Evolutionary conservation across 2,329 filamentous ascomycete species (phyloP), one percentile per base, ranked within the genome.

Genomic region (Mycogone perniciosa): DNA sequence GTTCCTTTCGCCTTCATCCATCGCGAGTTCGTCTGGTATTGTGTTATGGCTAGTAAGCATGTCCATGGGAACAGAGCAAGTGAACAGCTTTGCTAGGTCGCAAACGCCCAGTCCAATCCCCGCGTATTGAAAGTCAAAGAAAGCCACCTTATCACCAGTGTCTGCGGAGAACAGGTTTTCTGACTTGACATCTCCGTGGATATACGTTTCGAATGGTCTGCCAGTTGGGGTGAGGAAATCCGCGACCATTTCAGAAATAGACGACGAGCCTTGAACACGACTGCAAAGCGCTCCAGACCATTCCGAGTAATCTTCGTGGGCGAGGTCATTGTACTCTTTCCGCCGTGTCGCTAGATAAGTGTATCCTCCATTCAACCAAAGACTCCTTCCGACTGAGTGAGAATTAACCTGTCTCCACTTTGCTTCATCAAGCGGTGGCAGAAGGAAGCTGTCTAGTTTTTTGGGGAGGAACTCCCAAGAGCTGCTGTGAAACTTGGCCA

Each of bases 81-180:
- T 86, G 53, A 85, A 84, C 1, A 86, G 63, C 60, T 86, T 86
- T 2, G 82, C 82, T 0, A 86, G 67, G 61, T 87, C 84, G 56
- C 82, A 83, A 0, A 81, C 82, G 0, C 84, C 83, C 0, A 86
- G 62, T 0, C 84, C 83, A 0, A 85, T 64, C 0, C 84, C 84
- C 0, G 79, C 75, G 56, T 87, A 87, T 57, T 87, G 84, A 50
- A 87, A 87, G 60, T 87, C 84, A 58, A 82, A 86, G 55, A 87
- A 83, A 0, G 80, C 82, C 2, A 82, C 80, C 4, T 67, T 53
- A 2, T 76, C 64, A 1, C 78, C 80, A 0, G 62, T 56, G 0
- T 59, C 51, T 0, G 69, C 80, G 0, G 79, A 80, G 59, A 85
- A 85, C 6, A 86, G 71, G 52, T 87, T 87, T 57, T 86, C 82